Conservation (phyloP, 352 stramenopile species). For the Phytophthora hibernalis region DNA sequence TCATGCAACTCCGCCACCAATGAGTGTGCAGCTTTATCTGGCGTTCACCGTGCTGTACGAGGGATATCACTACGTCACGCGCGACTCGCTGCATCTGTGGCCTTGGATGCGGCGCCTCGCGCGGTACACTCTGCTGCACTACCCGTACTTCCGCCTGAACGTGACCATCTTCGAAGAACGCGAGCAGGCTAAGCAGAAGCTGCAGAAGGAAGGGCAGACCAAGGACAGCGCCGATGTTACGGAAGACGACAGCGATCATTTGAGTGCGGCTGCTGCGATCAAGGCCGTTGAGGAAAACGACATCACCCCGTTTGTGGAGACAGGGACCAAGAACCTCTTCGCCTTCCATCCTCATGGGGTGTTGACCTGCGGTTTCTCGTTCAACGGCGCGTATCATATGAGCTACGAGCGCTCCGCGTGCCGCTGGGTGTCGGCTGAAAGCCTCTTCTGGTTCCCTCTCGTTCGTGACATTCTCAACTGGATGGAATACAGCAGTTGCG, state of each 20-base stretch:
- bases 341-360: constrained; percentile 77
- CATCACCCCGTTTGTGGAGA: constrained; percentile 19
- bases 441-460: constrained; percentile 65
- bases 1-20: constrained; percentile 14
- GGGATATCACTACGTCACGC: constrained; percentile 45
- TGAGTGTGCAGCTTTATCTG: constrained; percentile 38
- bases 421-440: constrained; percentile 69
- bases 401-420: constrained; percentile 49
- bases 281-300: constrained; percentile 34
- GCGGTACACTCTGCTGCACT: constrained; percentile 55
- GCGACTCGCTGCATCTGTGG: constrained; percentile 45
- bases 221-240: constrained; percentile 15
- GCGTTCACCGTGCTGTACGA: constrained; percentile 50
- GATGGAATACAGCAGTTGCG: constrained; percentile 51
- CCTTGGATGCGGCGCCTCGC: constrained; percentile 44
- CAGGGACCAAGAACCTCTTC: constrained; percentile 30
- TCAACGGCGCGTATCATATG: constrained; percentile 66
- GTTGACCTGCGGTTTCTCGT: constrained; percentile 55
- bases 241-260: constrained; percentile 17
- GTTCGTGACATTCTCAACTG: constrained; percentile 65
- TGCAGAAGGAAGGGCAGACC: background rate
- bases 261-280: constrained; percentile 20
- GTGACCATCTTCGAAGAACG: constrained; percentile 52
- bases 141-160: constrained; percentile 20
- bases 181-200: constrained; percentile 28